Conservation (phyloP, 1,284 basidiomycete species). For the Trichosporon faecale region DNA sequence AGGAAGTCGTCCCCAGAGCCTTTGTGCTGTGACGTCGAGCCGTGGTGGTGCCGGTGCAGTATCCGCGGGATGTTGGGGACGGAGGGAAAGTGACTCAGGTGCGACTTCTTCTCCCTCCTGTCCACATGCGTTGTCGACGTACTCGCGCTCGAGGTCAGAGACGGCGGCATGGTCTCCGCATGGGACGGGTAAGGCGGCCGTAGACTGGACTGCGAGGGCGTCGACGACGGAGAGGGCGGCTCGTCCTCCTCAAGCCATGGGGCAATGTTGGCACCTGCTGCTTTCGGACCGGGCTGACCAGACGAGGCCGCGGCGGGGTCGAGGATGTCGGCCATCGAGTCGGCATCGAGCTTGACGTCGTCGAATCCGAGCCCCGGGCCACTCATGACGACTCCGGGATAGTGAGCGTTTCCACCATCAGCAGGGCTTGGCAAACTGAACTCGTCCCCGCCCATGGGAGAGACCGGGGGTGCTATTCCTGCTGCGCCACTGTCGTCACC, state of each 20-base stretch:
- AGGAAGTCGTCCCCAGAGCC: slow-evolving; percentile 9
- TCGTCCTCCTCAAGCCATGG: slow-evolving; percentile 47
- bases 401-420: slow-evolving; percentile 11
- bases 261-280: slow-evolving; percentile 41
- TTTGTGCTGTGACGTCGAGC: slow-evolving; percentile 24
- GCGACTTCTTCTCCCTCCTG: slow-evolving; percentile 22
- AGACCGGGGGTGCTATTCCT: neutral
- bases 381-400: slow-evolving; percentile 38
- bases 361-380: slow-evolving; percentile 33
- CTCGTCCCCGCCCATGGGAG: neutral
- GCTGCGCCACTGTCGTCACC: neutral
- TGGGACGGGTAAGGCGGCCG: neutral
- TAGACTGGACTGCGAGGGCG: slow-evolving; percentile 6
- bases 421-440: slow-evolving; percentile 6
- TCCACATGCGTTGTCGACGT: slow-evolving; percentile 7
- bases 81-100: slow-evolving; percentile 35
- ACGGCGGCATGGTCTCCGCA: slow-evolving; percentile 5
- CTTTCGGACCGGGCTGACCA: slow-evolving; percentile 14
- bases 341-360: slow-evolving; percentile 26
- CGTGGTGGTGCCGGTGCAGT: slow-evolving; percentile 20
- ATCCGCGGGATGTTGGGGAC: slow-evolving; percentile 32
- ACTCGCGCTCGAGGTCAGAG: neutral
- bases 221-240: slow-evolving; percentile 13
- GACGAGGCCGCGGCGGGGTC: slow-evolving; percentile 31
- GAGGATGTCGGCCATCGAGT: slow-evolving; percentile 42